phyloP scores from a whole-genome alignment of 371 early-diverging fungal species.

The Rhizomucor miehei region DNA sequence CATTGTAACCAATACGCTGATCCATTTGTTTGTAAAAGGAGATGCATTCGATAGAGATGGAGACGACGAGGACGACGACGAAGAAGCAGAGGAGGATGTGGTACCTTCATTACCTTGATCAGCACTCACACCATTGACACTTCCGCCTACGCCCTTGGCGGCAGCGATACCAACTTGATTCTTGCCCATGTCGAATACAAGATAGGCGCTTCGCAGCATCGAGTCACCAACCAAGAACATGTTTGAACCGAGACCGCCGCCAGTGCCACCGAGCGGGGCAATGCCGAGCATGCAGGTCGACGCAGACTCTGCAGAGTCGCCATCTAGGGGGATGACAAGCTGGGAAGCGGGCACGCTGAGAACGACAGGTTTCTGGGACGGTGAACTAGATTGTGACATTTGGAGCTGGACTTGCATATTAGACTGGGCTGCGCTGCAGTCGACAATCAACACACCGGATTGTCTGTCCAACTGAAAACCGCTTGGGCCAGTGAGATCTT shows the following conservation, averaged over 20 bases:
- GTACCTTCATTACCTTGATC: background rate
- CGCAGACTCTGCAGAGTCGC: constrained; percentile 18
- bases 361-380: constrained; percentile 19
- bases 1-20: background rate
- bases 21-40: too few species aligned
- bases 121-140: constrained; percentile 19
- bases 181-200: constrained; percentile 46
- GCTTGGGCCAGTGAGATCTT: constrained; percentile 22
- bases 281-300: constrained; percentile 43
- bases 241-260: constrained; percentile 22
- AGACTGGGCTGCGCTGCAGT: constrained; percentile 25
- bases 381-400: constrained; percentile 23
- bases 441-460: constrained; percentile 34
- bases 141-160: constrained; percentile 30
- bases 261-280: constrained; percentile 29
- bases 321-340: constrained; percentile 39
- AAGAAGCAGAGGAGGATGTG: background rate
- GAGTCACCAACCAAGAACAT: constrained; percentile 48
- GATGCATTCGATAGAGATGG: background rate
- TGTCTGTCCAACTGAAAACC: constrained; percentile 29
- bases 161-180: constrained; percentile 47
- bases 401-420: constrained; percentile 24
- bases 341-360: constrained; percentile 34
- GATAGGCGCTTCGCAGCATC: constrained; percentile 40
- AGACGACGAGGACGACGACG: background rate